Conservation (phyloP, 1,139 yeast species). For the Pichia norvegensis region DNA sequence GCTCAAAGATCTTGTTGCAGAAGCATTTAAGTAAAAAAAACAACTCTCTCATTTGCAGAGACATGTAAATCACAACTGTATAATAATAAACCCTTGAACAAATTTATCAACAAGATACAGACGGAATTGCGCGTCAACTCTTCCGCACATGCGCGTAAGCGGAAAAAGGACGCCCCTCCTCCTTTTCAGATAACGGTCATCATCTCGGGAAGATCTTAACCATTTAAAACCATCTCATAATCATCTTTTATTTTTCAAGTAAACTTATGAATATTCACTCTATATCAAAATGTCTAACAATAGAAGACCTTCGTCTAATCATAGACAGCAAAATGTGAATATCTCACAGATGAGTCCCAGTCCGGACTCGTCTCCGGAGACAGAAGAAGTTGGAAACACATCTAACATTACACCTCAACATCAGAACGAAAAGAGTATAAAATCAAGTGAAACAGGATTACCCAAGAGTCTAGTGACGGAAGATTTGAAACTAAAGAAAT, state of each 20-base stretch:
- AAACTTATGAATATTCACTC: background rate
- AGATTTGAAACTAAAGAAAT: background rate
- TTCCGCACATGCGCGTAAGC: constrained; percentile 6
- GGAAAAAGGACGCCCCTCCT: background rate
- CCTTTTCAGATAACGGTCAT: background rate
- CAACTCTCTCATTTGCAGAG: too few species aligned
- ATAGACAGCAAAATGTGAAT: constrained; percentile 4
- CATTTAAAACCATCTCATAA: too few species aligned
- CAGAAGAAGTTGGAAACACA: background rate
- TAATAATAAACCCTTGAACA: background rate
- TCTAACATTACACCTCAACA: too few species aligned
- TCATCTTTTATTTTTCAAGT: background rate
- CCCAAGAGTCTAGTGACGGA: background rate
- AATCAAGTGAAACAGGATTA: background rate
- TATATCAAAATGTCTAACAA: background rate
- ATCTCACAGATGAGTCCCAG: constrained; percentile 5
- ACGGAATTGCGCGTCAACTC: constrained; percentile 11
- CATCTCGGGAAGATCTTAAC: background rate
- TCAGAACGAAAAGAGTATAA: too few species aligned
- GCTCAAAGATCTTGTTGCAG: constrained; percentile 28
- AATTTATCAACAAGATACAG: too few species aligned
- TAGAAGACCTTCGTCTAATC: constrained; percentile 9
- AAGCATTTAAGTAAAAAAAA: constrained; percentile 20
- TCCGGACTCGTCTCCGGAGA: background rate
- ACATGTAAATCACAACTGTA: background rate